Evolutionary conservation across 2,329 filamentous ascomycete genomes (phyloP), one percentile per base, ranked within the genome.

Genomic region (Diaporthe citri): DNA sequence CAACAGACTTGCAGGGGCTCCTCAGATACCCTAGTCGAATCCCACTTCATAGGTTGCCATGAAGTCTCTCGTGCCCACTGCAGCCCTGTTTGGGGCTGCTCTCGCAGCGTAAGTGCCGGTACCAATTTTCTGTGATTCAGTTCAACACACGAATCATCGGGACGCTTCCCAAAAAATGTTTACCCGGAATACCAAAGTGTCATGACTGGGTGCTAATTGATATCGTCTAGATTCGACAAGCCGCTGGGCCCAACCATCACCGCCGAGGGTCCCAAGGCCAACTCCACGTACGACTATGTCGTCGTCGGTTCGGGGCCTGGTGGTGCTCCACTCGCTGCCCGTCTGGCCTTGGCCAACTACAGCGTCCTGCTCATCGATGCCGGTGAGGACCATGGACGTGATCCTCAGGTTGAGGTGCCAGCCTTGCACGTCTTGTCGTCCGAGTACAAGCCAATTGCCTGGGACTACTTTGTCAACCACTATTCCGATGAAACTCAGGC

Each of bases 391-490:
- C 85, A 89, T n/a, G 76, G 87, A 84, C 28, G 41, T 55, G 15
- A 78, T 73, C 71, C 22, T 76, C 75, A 80, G 80, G 76, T 79
- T 76, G 41, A 71, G 2, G 77, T 81, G 2, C 80, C 81, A 1
- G 79, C 78, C 1, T 77, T 79, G 76, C 71, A 79, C 31, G 77
- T 77, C 15, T 73, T 73, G 22, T 72, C 78, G 5, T 78, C 78
- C n/a, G 79, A 80, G 62, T 79, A 79, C 60, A 74, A 75, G 31
- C 57, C 76, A 12, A 66, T 79, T 34, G 34, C 83, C 57, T 93
- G 91, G 90, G 87, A 91, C 82, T 92, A 89, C 81, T 93, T 87
- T 76, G 90, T 92, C 74, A 87, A 88, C 71, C 91, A 93, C 81
- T 92, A 91, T 78, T 81, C 85, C 8, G 86, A 91, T 76, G 80